Percentiles rank a stretch among this genome's conserved stretches.
Evolutionary conservation across 805 yeast species (phyloP).

Genomic region (Candida easanensis): DNA sequence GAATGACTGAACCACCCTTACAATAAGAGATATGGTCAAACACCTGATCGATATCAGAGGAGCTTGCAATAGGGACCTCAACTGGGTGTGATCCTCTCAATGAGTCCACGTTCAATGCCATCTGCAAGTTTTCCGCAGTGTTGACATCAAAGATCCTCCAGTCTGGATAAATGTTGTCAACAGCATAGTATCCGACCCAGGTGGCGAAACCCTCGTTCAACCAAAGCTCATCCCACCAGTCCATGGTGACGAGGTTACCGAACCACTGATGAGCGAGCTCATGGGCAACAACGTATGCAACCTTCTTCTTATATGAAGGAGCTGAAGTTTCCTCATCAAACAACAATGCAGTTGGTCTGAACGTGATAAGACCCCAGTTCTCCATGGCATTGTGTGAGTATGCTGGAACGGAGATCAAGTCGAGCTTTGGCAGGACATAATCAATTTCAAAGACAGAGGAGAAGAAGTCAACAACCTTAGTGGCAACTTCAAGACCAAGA

Average conservation of each 20-base stretch:
- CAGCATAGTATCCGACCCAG: slow-evolving; percentile 84
- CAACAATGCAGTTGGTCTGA: slow-evolving; percentile 70
- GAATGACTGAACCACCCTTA: slow-evolving; percentile 76
- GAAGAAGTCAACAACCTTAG: slow-evolving; percentile 69
- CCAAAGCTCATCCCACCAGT: slow-evolving; percentile 91
- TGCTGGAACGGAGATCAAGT: slow-evolving; percentile 76
- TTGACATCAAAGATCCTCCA: slow-evolving; percentile 84
- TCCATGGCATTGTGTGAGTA: slow-evolving; percentile 90
- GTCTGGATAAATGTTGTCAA: slow-evolving; percentile 69
- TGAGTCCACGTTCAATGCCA: slow-evolving; percentile 70
- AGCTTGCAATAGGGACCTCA: slow-evolving; percentile 75
- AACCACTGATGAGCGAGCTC: slow-evolving; percentile 93
- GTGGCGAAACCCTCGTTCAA: slow-evolving; percentile 88
- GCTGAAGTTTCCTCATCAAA: slow-evolving; percentile 67
- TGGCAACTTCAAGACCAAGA: slow-evolving; percentile 70
- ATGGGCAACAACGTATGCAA: slow-evolving; percentile 82
- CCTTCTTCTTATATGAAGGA: slow-evolving; percentile 60
- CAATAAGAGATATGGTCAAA: slow-evolving; percentile 81
- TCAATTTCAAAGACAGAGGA: slow-evolving; percentile 70
- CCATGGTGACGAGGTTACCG: slow-evolving; percentile 87
- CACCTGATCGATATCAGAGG: slow-evolving; percentile 78
- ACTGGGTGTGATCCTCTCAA: slow-evolving; percentile 82
- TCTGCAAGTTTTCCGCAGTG: slow-evolving; percentile 68
- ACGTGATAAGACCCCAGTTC: slow-evolving; percentile 81
- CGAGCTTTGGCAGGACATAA: slow-evolving; percentile 79